Conservation (phyloP, 768 basidiomycete genomes). For the Boletus insuetus region DNA sequence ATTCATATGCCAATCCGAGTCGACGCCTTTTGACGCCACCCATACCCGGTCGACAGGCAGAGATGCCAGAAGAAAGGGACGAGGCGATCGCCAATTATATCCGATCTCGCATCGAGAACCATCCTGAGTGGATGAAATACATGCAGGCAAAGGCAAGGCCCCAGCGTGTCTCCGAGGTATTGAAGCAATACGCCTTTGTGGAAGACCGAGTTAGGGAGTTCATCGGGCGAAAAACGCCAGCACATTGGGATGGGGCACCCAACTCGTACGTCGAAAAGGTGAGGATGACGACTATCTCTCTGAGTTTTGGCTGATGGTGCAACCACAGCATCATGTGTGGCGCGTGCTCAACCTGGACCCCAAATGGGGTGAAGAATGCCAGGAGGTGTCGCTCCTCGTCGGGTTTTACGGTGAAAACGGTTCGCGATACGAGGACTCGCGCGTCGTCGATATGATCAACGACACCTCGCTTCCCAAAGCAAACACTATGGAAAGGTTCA, state of each 20-base stretch:
- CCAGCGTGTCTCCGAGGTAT: slow-evolving; percentile 40
- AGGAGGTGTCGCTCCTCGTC: slow-evolving; percentile 50
- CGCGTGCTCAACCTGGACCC: slow-evolving; percentile 44
- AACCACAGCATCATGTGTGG: slow-evolving; percentile 45
- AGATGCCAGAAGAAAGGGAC: slow-evolving; percentile 39
- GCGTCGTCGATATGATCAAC: slow-evolving; percentile 49
- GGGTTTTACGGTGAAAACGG: slow-evolving; percentile 57
- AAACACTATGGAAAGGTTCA: slow-evolving; percentile 48
- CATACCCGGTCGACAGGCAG: slow-evolving; percentile 27
- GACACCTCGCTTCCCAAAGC: slow-evolving; percentile 41
- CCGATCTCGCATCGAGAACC: slow-evolving; percentile 41
- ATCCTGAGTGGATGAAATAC: slow-evolving; percentile 45
- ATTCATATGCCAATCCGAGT: background rate
- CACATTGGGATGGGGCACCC: slow-evolving; percentile 37
- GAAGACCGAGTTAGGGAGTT: slow-evolving; percentile 47
- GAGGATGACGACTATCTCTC: background rate
- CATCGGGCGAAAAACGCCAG: slow-evolving; percentile 42
- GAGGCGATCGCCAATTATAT: slow-evolving; percentile 44
- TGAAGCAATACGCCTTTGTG: slow-evolving; percentile 53
- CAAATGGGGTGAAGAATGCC: slow-evolving; percentile 46
- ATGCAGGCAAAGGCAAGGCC: slow-evolving; percentile 41
- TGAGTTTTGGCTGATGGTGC: background rate
- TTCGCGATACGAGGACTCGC: slow-evolving; percentile 43
- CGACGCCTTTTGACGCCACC: slow-evolving; percentile 22
- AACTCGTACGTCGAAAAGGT: slow-evolving; percentile 46